Evolutionary conservation across 257 asterid species (phyloP).

Genomic region (Forsythia suspensa): DNA sequence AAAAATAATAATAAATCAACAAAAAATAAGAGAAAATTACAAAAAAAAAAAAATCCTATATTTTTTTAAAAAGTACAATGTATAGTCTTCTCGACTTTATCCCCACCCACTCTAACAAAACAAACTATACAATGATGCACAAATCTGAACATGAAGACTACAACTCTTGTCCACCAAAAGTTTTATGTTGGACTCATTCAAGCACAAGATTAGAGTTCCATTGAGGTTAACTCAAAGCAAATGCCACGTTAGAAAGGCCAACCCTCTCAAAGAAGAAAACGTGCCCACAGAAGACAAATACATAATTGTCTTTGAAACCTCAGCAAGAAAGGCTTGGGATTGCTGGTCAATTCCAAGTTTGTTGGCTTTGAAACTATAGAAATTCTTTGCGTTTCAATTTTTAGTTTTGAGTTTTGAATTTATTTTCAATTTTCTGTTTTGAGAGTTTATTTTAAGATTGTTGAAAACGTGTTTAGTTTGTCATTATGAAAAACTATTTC

Average conservation of each 20-base stretch:
- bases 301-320: constrained; percentile 75
- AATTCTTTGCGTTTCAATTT: not conserved
- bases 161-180: constrained; percentile 47
- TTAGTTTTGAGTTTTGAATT: too few species aligned
- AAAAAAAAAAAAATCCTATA: too few species aligned
- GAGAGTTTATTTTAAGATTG: too few species aligned
- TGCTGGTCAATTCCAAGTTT: constrained; percentile 33
- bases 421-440: too few species aligned
- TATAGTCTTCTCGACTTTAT: too few species aligned
- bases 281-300: constrained; percentile 73
- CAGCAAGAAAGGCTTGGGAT: constrained; percentile 71
- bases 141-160: constrained; percentile 79
- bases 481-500: too few species aligned
- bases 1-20: too few species aligned
- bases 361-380: constrained; percentile 63
- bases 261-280: constrained; percentile 46
- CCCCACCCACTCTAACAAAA: not conserved
- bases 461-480: too few species aligned
- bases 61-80: too few species aligned
- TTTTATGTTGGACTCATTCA: constrained; percentile 39
- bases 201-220: constrained; percentile 67
- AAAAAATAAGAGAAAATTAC: too few species aligned
- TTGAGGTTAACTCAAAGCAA: constrained; percentile 66
- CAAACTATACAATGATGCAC: not conserved
- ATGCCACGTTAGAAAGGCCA: constrained; percentile 56